Percentiles rank a stretch among this genome's conserved stretches.
These are phyloP conservation scores for Micromonas commoda DNA, from an alignment of 139 green algal species.

Conservation along the genomic window DNA sequence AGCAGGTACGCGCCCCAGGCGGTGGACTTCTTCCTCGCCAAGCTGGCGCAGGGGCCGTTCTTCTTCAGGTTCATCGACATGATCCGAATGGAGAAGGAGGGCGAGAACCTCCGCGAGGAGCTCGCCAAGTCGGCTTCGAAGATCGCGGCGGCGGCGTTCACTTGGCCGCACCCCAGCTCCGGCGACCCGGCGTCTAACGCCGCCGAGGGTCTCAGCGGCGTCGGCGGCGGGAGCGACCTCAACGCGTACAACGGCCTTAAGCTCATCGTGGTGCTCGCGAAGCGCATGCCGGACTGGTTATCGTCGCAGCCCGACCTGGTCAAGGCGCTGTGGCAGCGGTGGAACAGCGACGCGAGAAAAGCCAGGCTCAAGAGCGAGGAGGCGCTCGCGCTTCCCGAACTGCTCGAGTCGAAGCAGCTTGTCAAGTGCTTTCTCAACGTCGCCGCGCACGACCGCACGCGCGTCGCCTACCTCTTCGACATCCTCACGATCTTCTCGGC, in stretches of 20 bases:
- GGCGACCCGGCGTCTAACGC: neutral
- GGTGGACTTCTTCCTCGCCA: slow-evolving; percentile 46
- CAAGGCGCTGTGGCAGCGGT: neutral
- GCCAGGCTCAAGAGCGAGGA: slow-evolving; percentile 15
- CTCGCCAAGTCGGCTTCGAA: slow-evolving; percentile 49
- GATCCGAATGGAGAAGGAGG: slow-evolving; percentile 51
- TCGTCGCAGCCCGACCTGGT: neutral
- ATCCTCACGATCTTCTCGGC: slow-evolving; percentile 64
- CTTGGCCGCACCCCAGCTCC: neutral
- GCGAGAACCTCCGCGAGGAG: slow-evolving; percentile 61
- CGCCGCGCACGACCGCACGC: slow-evolving; percentile 47
- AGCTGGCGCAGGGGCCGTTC: slow-evolving; percentile 35
- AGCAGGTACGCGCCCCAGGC: slow-evolving; percentile 62
- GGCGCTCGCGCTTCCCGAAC: slow-evolving; percentile 32
- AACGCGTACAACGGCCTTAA: slow-evolving; percentile 55
- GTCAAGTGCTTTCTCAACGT: slow-evolving; percentile 73
- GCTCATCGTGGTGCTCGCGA: slow-evolving; percentile 65
- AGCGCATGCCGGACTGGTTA: slow-evolving; percentile 55
- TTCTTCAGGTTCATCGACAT: slow-evolving; percentile 72
- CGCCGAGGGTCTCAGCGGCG: neutral
- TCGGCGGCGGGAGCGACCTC: neutral
- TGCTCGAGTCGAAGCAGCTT: slow-evolving; percentile 76
- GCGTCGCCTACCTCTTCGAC: slow-evolving; percentile 72
- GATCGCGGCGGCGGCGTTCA: slow-evolving; percentile 33
- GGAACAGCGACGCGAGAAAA: neutral